These are phyloP conservation scores for Coleophoma cylindrospora DNA, from an alignment of 2,329 filamentous ascomycete species.

Conservation along the genomic window DNA sequence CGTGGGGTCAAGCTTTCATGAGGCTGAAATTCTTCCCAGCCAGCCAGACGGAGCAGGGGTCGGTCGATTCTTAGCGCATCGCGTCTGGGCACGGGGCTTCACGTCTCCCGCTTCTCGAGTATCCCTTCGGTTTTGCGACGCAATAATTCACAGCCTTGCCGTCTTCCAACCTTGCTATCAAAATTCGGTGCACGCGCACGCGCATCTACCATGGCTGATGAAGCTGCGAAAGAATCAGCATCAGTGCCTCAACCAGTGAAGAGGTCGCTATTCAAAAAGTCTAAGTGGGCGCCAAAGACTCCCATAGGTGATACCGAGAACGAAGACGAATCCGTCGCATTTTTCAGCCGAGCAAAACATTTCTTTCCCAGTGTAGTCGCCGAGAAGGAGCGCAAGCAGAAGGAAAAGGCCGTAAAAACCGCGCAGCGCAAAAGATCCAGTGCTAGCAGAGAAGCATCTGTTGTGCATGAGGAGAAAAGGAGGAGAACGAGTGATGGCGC, in stretches of 20 bases:
- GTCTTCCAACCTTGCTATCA: no score
- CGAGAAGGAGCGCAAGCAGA: constrained; percentile 30
- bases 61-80: not conserved
- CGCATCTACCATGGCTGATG: constrained; percentile 8
- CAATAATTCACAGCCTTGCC: no score
- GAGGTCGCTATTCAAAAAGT: constrained; percentile 47
- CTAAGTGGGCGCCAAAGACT: constrained; percentile 34
- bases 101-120: not conserved
- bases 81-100: not conserved
- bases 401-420: constrained; percentile 19
- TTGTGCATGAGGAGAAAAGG: constrained; percentile 14
- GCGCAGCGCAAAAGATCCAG: constrained; percentile 21
- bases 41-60: not conserved
- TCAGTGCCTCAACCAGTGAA: constrained; percentile 13
- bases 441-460: constrained; percentile 11
- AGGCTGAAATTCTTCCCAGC: not conserved
- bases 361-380: constrained; percentile 39
- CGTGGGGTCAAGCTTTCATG: not conserved
- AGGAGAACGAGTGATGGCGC: constrained; percentile 15
- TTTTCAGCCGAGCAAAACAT: constrained; percentile 43
- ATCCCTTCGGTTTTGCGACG: not conserved
- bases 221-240: constrained; percentile 3
- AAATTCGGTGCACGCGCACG: no score
- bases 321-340: constrained; percentile 31
- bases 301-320: constrained; percentile 25